Conservation (phyloP, 75 land plant genomes). For the Azolla pinnata region DNA sequence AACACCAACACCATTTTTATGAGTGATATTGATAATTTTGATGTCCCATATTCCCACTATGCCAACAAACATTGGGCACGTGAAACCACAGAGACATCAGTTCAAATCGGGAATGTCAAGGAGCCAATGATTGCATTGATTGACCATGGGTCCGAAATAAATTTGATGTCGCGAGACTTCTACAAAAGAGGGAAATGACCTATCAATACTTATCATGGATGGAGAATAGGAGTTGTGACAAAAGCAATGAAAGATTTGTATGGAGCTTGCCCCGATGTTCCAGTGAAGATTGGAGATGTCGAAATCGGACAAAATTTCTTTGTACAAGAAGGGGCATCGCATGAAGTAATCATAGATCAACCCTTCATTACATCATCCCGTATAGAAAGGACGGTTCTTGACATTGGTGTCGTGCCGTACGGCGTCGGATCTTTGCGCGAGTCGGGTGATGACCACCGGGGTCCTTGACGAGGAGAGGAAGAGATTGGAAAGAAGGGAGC, state of each 20-base stretch:
- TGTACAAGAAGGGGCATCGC: neutral
- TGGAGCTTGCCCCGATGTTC: slow-evolving; percentile 8
- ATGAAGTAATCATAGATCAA: slow-evolving; percentile 6
- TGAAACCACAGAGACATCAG: slow-evolving; percentile 4
- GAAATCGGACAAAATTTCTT: slow-evolving; percentile 7
- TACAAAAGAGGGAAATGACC: slow-evolving; percentile 5
- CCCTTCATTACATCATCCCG: neutral
- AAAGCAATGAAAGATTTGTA: neutral
- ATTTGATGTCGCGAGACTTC: slow-evolving; percentile 1
- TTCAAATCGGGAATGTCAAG: neutral
- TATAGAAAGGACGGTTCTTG: slow-evolving; percentile 6
- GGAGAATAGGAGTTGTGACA: neutral
- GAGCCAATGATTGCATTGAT: slow-evolving; percentile 1
- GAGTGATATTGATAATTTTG: no score
- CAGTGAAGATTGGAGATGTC: slow-evolving; percentile 8
- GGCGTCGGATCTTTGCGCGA: no score
- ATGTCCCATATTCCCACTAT: neutral
- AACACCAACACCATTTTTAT: no score
- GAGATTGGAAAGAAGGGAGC: no score
- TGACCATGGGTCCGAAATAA: slow-evolving; percentile 8
- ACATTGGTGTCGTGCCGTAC: neutral
- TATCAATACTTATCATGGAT: neutral
- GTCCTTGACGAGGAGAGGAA: no score
- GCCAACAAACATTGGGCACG: neutral
- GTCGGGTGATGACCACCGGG: no score